These are phyloP conservation scores for Candida alai DNA, from an alignment of 805 yeast genomes.

Conservation along the genomic window DNA sequence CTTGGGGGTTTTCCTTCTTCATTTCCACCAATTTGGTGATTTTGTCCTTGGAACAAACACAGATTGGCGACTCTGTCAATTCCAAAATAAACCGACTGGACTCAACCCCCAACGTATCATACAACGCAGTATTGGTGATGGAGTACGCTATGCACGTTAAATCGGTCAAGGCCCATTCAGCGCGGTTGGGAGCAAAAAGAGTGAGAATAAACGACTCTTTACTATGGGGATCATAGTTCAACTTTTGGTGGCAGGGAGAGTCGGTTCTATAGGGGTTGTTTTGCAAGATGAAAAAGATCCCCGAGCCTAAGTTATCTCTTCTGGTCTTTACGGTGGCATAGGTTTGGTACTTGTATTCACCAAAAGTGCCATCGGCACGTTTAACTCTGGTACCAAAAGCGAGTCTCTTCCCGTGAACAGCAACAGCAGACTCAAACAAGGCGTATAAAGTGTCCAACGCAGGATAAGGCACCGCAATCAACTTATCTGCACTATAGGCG, in stretches of 20 bases:
- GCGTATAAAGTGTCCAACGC: constrained; percentile 42
- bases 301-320: constrained; percentile 33
- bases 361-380: constrained; percentile 24
- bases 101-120: constrained; percentile 43
- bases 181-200: constrained; percentile 52
- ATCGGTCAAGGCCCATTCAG: constrained; percentile 70
- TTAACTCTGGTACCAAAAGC: constrained; percentile 46
- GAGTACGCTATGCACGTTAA: constrained; percentile 58
- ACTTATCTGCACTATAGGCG: constrained; percentile 13
- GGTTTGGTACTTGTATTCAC: constrained; percentile 26
- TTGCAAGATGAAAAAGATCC: constrained; percentile 28
- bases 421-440: constrained; percentile 40
- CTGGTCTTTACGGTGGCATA: constrained; percentile 22
- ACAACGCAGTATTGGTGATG: constrained; percentile 26
- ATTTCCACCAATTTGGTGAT: constrained; percentile 23
- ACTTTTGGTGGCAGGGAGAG: constrained; percentile 21
- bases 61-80: constrained; percentile 56
- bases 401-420: constrained; percentile 30
- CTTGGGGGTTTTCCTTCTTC: constrained; percentile 21
- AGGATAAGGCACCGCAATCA: constrained; percentile 40
- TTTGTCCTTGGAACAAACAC: constrained; percentile 34
- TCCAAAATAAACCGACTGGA: constrained; percentile 61
- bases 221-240: constrained; percentile 15
- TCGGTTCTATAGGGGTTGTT: constrained; percentile 31
- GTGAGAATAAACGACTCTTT: constrained; percentile 44